Evolutionary conservation across 1,139 yeast genomes (phyloP), one percentile per base, ranked within the genome.

Genomic region (Diutina sp.): DNA sequence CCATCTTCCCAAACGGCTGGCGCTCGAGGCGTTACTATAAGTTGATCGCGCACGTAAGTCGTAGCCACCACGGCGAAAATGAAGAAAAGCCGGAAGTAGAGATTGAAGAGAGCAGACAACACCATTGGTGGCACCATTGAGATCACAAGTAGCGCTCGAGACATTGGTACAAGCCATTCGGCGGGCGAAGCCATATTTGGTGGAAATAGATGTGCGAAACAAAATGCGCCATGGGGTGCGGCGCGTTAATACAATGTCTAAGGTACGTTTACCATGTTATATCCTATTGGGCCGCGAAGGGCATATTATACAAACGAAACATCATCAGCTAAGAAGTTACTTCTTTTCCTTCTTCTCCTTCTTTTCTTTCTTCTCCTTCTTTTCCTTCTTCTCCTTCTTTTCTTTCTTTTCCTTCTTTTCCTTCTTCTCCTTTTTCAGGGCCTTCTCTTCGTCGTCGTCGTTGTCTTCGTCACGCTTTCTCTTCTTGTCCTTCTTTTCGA

Each of bases 401-500:
- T 83, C 80, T 68, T 84, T 80, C 75, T 84, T 79, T 60, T 83
- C 79, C 66, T 83, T 78, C 76, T 83, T 80, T 57, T 83, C 80
- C 76, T 90, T 86, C 59, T 71, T 66, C 58, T 67, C 68, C 57
- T 68, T 67, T 56, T 67, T 63, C 58, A 65, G 70, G 57, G 68
- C 69, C 55, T 67, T 66, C 56, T 66, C 69, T 21, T 69, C 69
- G 57, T 69, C 71, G 55, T 69, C 65, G 35, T 84, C 79, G 60
- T 83, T 79, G 65, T 83, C 79, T 75, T 83, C 80, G 57, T 83
- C 80, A 76, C 89, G 86, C 58, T 71, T 66, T 59, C 67, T 68
- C 57, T 68, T 67, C 57, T 67, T 63, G 58, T 65, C 70, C 57
- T 68, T 69, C 54, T 67, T 66, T 21, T 69, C 69, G 57, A 69